Conservation (phyloP, 176 grass and related monocot species). For the Miscanthus lutarioriparius region DNA sequence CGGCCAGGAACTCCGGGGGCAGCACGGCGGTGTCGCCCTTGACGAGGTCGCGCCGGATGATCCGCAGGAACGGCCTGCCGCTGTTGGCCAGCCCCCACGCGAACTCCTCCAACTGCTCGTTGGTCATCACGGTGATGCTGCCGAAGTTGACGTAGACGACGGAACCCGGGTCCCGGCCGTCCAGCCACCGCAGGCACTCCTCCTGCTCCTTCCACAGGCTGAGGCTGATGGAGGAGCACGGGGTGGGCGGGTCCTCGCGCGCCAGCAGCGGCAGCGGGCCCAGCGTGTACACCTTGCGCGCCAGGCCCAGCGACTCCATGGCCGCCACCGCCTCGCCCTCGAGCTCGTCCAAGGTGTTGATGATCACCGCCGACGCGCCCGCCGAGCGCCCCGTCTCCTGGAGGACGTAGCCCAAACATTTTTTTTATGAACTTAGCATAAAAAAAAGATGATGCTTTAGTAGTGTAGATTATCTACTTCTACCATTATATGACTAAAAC, state of each 20-base stretch:
- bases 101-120: slow-evolving; percentile 65
- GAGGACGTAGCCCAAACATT: slow-evolving; percentile 38
- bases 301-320: slow-evolving; percentile 41
- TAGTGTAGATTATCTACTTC: too few species aligned
- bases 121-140: slow-evolving; percentile 71
- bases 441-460: too few species aligned
- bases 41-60: slow-evolving; percentile 70
- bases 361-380: slow-evolving; percentile 53
- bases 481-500: too few species aligned
- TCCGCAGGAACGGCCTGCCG: slow-evolving; percentile 64
- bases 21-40: slow-evolving; percentile 58
- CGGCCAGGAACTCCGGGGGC: slow-evolving; percentile 53
- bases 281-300: slow-evolving; percentile 53
- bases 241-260: slow-evolving; percentile 35
- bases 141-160: slow-evolving; percentile 86
- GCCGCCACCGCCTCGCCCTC: slow-evolving; percentile 55
- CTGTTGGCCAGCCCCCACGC: slow-evolving; percentile 85
- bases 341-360: slow-evolving; percentile 61
- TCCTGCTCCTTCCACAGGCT: slow-evolving; percentile 77
- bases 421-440: too few species aligned
- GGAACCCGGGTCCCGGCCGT: slow-evolving; percentile 36
- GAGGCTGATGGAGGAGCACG: slow-evolving; percentile 35
- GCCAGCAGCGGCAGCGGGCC: slow-evolving; percentile 63
- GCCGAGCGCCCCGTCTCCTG: slow-evolving; percentile 41
- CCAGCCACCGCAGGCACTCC: slow-evolving; percentile 58